Evolutionary conservation across 176 grass and related monocot species (phyloP), one percentile per base, ranked within the genome.

Genomic region (maize (Zea mays)): DNA sequence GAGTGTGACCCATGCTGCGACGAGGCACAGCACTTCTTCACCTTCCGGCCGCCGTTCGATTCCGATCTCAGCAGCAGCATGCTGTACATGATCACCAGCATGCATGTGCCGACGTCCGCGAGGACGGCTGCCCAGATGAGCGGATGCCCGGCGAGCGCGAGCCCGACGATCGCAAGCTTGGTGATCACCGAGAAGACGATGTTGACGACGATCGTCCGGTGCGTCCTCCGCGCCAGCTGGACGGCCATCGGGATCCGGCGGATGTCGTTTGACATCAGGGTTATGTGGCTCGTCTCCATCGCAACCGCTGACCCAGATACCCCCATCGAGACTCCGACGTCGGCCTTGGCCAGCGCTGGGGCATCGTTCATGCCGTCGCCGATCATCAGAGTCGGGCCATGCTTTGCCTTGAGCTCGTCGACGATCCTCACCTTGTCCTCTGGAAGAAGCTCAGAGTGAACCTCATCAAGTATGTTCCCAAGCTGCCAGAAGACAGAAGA

Each of bases 281-380:
- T 96, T 36, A 99, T 84, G 73, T 99, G 92, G 74, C 96, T 91
- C 0, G 96, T 99, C 77, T 99, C 92, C 78, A 86, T 96, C 64
- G 96, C 96, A 41, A 96, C 90, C 8, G 92, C 92, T 69, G 96
- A 99, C 65, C 96, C 96, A 8, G 96, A 99, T 55, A 99, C 67
- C 12, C 96, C 96, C 96, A 99, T 99, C 10, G 96, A 96, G 59
- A 99, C 89, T 54, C 96, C 96, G 49, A 99, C 90, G 50, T 96
- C 69, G 17, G 96, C 96, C 45, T 83, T 88, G 55, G 96, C 96
- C 72, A 99, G 39, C 15, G 96, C 92, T 3, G 92, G 92, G 79
- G 96, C 90, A 85, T 99, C 96, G 62, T 99, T 99, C 86, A 99
- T 96, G 12, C 96, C 96, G 62, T 99, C 96, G 6, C 96, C 96